These are phyloP conservation scores for Colletotrichum karsti DNA, from an alignment of 2,329 filamentous ascomycete genomes.

Conservation along the genomic window DNA sequence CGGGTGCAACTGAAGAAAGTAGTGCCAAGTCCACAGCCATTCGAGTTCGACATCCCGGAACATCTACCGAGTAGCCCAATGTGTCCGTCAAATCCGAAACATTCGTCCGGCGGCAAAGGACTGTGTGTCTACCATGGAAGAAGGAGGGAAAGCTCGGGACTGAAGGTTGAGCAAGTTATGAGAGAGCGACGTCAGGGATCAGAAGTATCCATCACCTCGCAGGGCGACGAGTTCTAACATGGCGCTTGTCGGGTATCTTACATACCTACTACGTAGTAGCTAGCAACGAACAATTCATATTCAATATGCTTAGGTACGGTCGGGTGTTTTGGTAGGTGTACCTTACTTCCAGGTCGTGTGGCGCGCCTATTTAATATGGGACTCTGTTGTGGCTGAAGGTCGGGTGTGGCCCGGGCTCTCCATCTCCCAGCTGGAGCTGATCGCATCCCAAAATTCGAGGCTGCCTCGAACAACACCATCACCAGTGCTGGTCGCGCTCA, in stretches of 20 bases:
- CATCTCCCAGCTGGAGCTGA: neutral
- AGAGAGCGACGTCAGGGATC: conserved; percentile 24
- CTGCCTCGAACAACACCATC: neutral
- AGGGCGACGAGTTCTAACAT: neutral
- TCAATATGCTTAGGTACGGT: no score
- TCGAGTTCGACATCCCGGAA: conserved; percentile 60
- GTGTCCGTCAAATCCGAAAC: conserved; percentile 57
- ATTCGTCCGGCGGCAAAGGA: conserved; percentile 53
- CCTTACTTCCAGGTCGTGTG: neutral
- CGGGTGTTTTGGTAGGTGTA: no score
- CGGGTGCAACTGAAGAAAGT: conserved; percentile 32
- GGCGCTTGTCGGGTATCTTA: no score
- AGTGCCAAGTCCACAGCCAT: conserved; percentile 34
- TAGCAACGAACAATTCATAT: no score
- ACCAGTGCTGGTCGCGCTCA: neutral
- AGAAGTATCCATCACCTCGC: conserved; percentile 27
- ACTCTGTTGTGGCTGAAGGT: neutral
- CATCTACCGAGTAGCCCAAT: conserved; percentile 60
- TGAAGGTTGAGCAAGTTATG: conserved; percentile 1
- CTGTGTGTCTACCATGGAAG: conserved; percentile 61
- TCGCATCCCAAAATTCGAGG: conserved; percentile 19
- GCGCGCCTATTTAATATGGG: neutral
- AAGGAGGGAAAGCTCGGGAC: conserved; percentile 28
- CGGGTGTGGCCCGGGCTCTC: no score
- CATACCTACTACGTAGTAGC: no score